Evolutionary conservation across 2,329 filamentous ascomycete species (phyloP), one percentile per base, ranked within the genome.

Genomic region (Aaosphaeria arxii): DNA sequence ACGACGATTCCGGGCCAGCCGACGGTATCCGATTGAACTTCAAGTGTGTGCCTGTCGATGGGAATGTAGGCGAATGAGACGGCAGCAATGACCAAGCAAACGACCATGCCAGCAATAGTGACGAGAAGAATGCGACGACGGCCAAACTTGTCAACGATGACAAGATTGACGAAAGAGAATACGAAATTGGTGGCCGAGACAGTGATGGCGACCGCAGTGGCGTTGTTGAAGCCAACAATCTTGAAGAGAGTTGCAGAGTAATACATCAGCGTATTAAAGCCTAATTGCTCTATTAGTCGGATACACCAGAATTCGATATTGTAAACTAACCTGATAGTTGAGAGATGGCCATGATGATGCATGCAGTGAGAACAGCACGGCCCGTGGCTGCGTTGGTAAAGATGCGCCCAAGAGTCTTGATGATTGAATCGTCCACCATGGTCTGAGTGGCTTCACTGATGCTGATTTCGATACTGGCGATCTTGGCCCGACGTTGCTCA

Each of bases 231-330:
- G 1, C 87, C 87, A 1, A 95, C 79, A 31, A 90, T 78, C 31
- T 64, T 67, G 54, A 72, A 72, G 6, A 72, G 59, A 0, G 66
- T 71, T 2, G 63, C 61, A 7, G 57, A 61, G 49, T 70, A 95
- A 71, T 95, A 95, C 89, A 95, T 95, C 30, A 96, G 77, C 7
- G 88, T 91, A 70, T 95, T 95, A 60, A 71, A 71, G 11, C 69
- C 17, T 24, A 3, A 2, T 24, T 24, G 17, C 3, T 24, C 17
- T 2, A 24, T 24, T 24, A 24, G 17, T 24, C 17, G 17, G 17
- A 24, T 24, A 2, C 17, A 24, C 17, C 17, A 24, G 17, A 24
- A 24, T 24, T 24, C 2, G 3, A 24, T 24, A 24, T 24, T 24
- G 3, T 24, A 24, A 24, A 24, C 17, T 24, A 24, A 24, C 17